Evolutionary conservation across 257 asterid species (phyloP).

Genomic region (Coffea canephora): DNA sequence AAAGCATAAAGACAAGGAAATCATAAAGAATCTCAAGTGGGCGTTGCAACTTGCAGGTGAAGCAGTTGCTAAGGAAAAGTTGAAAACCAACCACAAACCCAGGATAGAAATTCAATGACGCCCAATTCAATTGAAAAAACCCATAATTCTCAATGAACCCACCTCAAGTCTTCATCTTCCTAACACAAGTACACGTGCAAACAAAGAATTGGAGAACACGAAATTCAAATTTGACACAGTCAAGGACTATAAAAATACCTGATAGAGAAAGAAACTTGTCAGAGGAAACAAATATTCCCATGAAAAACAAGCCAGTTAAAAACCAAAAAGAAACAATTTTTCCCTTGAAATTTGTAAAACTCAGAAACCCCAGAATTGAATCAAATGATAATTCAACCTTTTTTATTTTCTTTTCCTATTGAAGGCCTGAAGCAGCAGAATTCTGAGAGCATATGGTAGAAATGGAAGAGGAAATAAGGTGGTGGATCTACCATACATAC

Average conservation of each 20-base stretch:
- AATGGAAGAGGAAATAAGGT: background rate
- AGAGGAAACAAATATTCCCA: constrained; percentile 37
- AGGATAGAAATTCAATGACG: background rate
- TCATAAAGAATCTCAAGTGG: constrained; percentile 9
- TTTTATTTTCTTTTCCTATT: background rate
- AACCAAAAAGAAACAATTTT: constrained; percentile 26
- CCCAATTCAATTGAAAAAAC: background rate
- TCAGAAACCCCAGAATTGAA: constrained; percentile 20
- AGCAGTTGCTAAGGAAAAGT: constrained; percentile 4
- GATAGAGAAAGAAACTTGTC: constrained; percentile 10
- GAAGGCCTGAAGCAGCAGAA: constrained; percentile 9
- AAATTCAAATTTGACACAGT: background rate
- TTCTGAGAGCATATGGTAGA: background rate
- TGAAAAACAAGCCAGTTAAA: constrained; percentile 14
- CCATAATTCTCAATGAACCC: constrained; percentile 4
- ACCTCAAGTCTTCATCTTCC: constrained; percentile 7
- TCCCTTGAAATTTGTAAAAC: background rate
- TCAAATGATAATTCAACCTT: constrained; percentile 21
- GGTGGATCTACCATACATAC: background rate
- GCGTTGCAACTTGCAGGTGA: background rate
- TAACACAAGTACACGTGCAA: constrained; percentile 1
- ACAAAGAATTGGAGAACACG: constrained; percentile 5
- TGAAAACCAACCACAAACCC: constrained; percentile 15
- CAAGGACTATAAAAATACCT: constrained; percentile 38
- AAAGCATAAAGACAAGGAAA: background rate